A percentile compares a stretch with the other conserved stretches of the same genome.
Conservation (phyloP, 495 filamentous ascomycete species). For the Terfezia boudieri region DNA sequence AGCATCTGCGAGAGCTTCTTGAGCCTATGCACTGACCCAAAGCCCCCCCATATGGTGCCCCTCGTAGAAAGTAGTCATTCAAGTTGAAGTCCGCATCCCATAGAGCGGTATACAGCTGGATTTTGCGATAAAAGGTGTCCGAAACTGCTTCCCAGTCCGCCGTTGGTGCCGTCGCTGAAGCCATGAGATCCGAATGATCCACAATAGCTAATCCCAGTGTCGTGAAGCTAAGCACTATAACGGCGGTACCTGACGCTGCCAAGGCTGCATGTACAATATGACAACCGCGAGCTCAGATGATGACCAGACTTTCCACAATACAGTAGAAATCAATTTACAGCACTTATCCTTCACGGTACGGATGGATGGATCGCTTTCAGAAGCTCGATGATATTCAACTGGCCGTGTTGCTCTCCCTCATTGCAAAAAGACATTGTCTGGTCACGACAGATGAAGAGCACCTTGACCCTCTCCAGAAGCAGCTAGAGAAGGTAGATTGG, state of each 20-base stretch:
- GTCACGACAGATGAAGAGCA: conserved; percentile 44
- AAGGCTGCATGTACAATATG: too few species aligned
- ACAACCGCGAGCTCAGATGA: too few species aligned
- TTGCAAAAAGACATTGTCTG: conserved; percentile 66
- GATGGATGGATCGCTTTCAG: conserved; percentile 26
- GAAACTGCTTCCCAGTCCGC: conserved; percentile 85
- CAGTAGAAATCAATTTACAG: too few species aligned
- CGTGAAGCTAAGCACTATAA: too few species aligned
- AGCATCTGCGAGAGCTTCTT: background rate
- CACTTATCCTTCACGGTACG: too few species aligned
- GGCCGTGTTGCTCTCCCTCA: conserved; percentile 56
- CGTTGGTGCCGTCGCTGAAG: conserved; percentile 32
- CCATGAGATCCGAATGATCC: background rate
- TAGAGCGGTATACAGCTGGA: conserved; percentile 71
- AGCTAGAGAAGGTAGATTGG: conserved; percentile 43
- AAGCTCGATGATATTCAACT: conserved; percentile 72
- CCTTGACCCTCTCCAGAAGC: conserved; percentile 41
- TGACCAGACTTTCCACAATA: too few species aligned
- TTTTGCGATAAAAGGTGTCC: conserved; percentile 82
- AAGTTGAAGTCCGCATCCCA: conserved; percentile 84
- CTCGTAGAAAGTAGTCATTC: conserved; percentile 79
- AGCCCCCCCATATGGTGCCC: conserved; percentile 86
- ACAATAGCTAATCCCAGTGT: background rate
- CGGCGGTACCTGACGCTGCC: too few species aligned
- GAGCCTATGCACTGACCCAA: conserved; percentile 4